These are phyloP conservation scores for Diddensiella transvaalensis DNA, from an alignment of 805 yeast genomes.

Conservation along the genomic window DNA sequence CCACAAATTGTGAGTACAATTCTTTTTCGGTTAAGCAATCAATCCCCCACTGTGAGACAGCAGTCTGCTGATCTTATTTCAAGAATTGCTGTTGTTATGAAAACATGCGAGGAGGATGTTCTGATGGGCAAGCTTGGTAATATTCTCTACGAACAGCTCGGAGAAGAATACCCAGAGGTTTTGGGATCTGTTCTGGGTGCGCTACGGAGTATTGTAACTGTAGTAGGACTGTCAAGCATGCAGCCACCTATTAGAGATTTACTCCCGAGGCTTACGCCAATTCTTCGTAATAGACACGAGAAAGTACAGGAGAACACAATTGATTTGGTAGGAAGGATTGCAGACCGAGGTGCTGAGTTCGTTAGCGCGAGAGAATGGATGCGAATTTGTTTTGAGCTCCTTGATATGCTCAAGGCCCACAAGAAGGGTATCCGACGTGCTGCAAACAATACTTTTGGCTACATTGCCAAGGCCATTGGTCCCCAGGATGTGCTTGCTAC, in stretches of 20 bases:
- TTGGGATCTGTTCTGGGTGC: constrained; percentile 81
- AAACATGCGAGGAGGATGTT: constrained; percentile 59
- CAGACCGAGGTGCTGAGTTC: constrained; percentile 72
- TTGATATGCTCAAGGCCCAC: constrained; percentile 83
- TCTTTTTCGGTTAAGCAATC: constrained; percentile 68
- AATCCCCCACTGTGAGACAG: constrained; percentile 67
- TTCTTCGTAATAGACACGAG: constrained; percentile 82
- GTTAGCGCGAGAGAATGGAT: constrained; percentile 96
- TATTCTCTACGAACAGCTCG: constrained; percentile 82
- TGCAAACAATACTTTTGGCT: constrained; percentile 89
- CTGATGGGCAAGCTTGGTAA: constrained; percentile 65
- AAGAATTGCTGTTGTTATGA: constrained; percentile 61
- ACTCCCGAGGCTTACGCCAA: constrained; percentile 86
- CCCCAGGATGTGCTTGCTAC: constrained; percentile 92
- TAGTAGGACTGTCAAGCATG: constrained; percentile 55
- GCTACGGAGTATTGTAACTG: constrained; percentile 55
- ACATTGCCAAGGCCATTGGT: constrained; percentile 87
- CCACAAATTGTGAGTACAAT: constrained; percentile 69
- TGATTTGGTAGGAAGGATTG: constrained; percentile 74
- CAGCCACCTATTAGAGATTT: constrained; percentile 82
- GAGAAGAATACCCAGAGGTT: constrained; percentile 93
- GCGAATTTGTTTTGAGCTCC: constrained; percentile 85
- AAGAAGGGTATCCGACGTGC: constrained; percentile 72
- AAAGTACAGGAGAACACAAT: constrained; percentile 85
- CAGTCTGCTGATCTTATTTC: constrained; percentile 79